These are phyloP conservation scores for Volvariella volvacea DNA, from an alignment of 1,284 basidiomycete genomes.

Conservation along the genomic window DNA sequence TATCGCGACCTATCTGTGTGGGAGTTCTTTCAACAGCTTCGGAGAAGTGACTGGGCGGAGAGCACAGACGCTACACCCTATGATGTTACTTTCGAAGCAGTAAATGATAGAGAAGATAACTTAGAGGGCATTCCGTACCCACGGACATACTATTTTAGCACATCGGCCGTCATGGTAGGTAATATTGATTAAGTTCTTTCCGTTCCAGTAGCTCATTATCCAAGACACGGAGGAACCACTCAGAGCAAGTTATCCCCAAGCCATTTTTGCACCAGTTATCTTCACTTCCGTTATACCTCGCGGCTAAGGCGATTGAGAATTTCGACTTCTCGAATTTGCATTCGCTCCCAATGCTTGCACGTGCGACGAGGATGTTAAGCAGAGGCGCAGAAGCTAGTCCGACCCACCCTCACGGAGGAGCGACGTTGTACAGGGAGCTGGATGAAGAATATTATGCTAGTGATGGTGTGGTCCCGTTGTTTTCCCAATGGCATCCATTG, in stretches of 20 bases:
- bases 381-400: too few species aligned
- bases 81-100: slow-evolving; percentile 41
- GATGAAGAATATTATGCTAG: slow-evolving; percentile 29
- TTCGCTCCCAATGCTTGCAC: slow-evolving; percentile 28
- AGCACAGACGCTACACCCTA: slow-evolving; percentile 40
- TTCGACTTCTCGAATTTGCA: slow-evolving; percentile 32
- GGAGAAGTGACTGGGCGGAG: slow-evolving; percentile 44
- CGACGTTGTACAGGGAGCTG: background rate
- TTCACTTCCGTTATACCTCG: background rate
- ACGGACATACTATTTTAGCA: slow-evolving; percentile 38
- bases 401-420: too few species aligned
- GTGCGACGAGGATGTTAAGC: too few species aligned
- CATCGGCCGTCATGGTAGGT: slow-evolving; percentile 32
- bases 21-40: slow-evolving; percentile 30
- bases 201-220: slow-evolving; percentile 3
- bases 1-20: slow-evolving; percentile 28
- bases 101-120: slow-evolving; percentile 33
- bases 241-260: background rate
- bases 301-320: slow-evolving; percentile 6
- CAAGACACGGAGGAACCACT: background rate
- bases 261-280: background rate
- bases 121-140: slow-evolving; percentile 30
- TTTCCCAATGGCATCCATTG: slow-evolving; percentile 48
- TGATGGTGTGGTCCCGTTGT: slow-evolving; percentile 45
- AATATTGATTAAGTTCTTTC: slow-evolving; percentile 5